Evolutionary conservation across 805 yeast species (phyloP), one percentile per base, ranked within the genome.

Genomic region (Nakazawaea siamensis): DNA sequence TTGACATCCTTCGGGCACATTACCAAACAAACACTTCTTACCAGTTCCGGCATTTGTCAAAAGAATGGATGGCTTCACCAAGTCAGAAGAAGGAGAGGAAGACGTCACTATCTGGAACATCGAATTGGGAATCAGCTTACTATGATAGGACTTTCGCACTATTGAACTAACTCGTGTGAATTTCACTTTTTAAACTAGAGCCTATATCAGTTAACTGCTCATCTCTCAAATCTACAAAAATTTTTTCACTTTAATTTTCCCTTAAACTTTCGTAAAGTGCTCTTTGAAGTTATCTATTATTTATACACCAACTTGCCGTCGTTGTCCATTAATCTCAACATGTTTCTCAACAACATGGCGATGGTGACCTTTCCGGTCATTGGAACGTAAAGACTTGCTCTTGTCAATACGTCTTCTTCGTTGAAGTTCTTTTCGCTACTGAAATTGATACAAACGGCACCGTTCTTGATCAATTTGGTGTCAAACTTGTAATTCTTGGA

Each of bases 301-400:
- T n/a, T n/a, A n/a, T n/a, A n/a, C n/a, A n/a, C 8, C 7, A 28
- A 23, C 19, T 36, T 36, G 4, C 35, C 35, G 41, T 69, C 72
- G 62, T 92, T 88, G 33, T 80, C 77, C 44, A 82, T 73, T 44
- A 92, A 65, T 46, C 98, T 73, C 39, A 92, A 59, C 58, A 92
- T 65, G 55, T 92, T 92, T 56, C 98, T 76, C 57, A 92, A 62
- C 27, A 92, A 62, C 97, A 92, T 92, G 40, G 95, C 75, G 42
- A 92, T 88, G 25, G 98, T 92, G 23, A 92, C 97, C 58, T 92
- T 92, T 13, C 98, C 98, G 20, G 87, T 85, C 51, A 86, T 80
- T 13, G 98, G 97, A 24, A 92, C 97, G 52, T 90, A 92, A 29
- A 92, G 63, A 1, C 95, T 80, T 5, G 98, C 97, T 46, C 73